These are phyloP conservation scores for Capsella rubella DNA, from an alignment of 441 rosid species.

Conservation along the genomic window DNA sequence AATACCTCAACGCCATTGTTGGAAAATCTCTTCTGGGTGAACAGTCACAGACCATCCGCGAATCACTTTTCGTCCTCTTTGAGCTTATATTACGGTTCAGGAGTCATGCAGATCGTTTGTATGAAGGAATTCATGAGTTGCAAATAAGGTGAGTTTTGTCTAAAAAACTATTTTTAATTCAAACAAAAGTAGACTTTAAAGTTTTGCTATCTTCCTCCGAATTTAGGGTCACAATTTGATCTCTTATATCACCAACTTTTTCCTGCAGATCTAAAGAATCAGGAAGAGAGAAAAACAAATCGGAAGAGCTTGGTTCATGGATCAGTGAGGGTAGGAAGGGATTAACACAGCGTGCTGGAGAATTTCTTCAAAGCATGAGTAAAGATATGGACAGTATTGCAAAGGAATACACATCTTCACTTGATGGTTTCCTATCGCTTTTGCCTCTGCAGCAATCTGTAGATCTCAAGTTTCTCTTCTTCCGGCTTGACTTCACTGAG, in stretches of 20 bases:
- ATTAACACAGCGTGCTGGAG: constrained; percentile 82
- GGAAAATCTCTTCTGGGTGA: constrained; percentile 94
- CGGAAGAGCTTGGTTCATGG: constrained; percentile 70
- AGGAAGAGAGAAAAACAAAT: constrained; percentile 54
- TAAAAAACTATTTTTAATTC: neutral
- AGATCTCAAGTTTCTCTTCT: constrained; percentile 87
- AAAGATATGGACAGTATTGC: constrained; percentile 77
- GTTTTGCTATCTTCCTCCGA: neutral
- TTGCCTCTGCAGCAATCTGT: constrained; percentile 87
- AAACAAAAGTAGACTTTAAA: neutral
- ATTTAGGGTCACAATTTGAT: constrained; percentile 6
- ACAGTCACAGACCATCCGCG: constrained; percentile 73
- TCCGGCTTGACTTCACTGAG: constrained; percentile 91
- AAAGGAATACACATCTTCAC: constrained; percentile 71
- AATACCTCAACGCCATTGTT: constrained; percentile 79
- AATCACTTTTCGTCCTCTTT: constrained; percentile 80
- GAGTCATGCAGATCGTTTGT: constrained; percentile 86
- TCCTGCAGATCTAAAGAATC: constrained; percentile 60
- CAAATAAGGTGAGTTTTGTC: constrained; percentile 68
- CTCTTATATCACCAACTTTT: neutral
- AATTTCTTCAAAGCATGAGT: constrained; percentile 80
- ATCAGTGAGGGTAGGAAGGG: constrained; percentile 84
- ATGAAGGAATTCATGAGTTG: constrained; percentile 84
- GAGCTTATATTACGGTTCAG: constrained; percentile 87
- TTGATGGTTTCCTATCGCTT: constrained; percentile 79